A percentile compares a stretch with the other conserved stretches of the same genome.
phyloP scores from a whole-genome alignment of 768 basidiomycete species.

The Calocera viscosa region DNA sequence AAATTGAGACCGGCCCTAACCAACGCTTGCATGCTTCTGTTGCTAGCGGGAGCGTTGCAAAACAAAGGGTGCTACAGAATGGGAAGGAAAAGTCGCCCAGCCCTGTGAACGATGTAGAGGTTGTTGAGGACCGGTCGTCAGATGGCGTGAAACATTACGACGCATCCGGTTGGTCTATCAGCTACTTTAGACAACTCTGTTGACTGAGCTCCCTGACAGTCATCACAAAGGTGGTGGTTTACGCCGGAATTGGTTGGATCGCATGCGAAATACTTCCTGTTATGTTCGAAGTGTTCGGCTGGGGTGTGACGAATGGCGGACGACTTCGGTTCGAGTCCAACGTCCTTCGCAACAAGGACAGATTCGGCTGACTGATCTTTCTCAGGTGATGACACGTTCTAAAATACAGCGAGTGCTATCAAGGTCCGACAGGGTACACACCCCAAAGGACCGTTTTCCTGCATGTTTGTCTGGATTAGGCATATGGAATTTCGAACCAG shows the following conservation, averaged over 20 bases:
- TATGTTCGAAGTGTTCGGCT: conserved; percentile 50
- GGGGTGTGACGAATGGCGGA: conserved; percentile 9
- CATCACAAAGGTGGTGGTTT: conserved; percentile 80
- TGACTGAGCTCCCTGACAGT: conserved; percentile 35
- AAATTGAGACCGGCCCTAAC: conserved; percentile 9
- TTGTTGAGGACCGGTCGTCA: conserved; percentile 18
- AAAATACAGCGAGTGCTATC: background rate
- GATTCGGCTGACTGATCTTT: background rate
- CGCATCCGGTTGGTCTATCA: conserved; percentile 52
- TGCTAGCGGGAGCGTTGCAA: conserved; percentile 8
- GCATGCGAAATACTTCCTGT: conserved; percentile 51
- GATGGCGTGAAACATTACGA: conserved; percentile 63
- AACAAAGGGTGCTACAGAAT: conserved; percentile 7
- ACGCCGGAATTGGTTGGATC: conserved; percentile 70
- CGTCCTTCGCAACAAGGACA: background rate
- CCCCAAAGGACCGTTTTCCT: background rate
- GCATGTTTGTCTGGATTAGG: background rate
- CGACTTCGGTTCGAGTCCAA: background rate
- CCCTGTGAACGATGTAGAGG: conserved; percentile 9
- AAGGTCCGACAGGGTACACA: background rate
- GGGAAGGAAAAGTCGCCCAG: conserved; percentile 12
- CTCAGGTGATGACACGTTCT: background rate
- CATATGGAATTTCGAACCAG: background rate
- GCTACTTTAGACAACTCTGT: background rate
- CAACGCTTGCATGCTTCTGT: conserved; percentile 9